These are phyloP conservation scores for Martensiomyces pterosporus DNA, from an alignment of 192 early-diverging fungal species.

Conservation along the genomic window DNA sequence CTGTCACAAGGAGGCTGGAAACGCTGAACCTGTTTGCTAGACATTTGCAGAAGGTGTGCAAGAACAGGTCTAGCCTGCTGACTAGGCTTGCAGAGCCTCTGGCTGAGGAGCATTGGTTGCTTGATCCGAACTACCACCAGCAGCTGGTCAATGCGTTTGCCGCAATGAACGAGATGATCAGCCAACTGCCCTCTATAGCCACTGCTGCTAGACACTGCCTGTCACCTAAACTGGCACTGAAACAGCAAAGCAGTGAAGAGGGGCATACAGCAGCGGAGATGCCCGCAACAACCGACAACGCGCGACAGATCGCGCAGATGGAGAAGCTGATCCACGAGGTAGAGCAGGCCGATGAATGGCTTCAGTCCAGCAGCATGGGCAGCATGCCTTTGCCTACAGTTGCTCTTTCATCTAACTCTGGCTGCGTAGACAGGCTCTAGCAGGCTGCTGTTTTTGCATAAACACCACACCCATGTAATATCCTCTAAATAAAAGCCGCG, in stretches of 20 bases:
- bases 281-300: background rate
- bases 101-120: conserved; percentile 43
- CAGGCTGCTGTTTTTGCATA: no score
- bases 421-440: no score
- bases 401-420: no score
- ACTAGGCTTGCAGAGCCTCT: conserved; percentile 30
- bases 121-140: conserved; percentile 30
- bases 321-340: conserved; percentile 33
- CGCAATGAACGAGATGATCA: conserved; percentile 25
- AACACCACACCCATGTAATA: no score
- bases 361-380: background rate
- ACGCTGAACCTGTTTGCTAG: conserved; percentile 15
- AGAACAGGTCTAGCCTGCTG: conserved; percentile 23
- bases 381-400: background rate
- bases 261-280: background rate
- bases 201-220: conserved; percentile 28
- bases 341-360: conserved; percentile 20
- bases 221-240: background rate
- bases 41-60: conserved; percentile 26
- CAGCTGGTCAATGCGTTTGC: conserved; percentile 33
- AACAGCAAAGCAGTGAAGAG: background rate
- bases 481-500: background rate
- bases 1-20: conserved; percentile 15
- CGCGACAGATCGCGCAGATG: conserved; percentile 34
- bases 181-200: conserved; percentile 20